phyloP scores from a whole-genome alignment of 352 stramenopile species.

The Globisporangium cylindrosporum region DNA sequence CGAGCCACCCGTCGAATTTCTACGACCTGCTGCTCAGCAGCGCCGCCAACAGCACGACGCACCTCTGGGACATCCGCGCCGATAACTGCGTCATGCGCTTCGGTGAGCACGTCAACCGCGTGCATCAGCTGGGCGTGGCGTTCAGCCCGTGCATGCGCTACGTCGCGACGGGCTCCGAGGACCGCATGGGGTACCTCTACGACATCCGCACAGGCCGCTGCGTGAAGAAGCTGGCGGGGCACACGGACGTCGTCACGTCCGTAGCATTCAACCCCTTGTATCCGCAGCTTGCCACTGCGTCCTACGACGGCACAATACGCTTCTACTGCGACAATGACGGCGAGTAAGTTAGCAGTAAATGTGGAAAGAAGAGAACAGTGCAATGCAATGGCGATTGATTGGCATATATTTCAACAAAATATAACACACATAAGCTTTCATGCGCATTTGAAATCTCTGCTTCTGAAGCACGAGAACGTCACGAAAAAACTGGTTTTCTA shows the following conservation, averaged over 20 bases:
- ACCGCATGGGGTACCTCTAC: constrained; percentile 80
- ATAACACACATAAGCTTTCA: constrained; percentile 36
- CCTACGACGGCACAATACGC: constrained; percentile 68
- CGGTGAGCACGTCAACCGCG: constrained; percentile 79
- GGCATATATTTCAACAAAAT: constrained; percentile 34
- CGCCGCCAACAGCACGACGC: constrained; percentile 59
- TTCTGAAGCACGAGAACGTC: constrained; percentile 17
- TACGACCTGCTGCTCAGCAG: constrained; percentile 85
- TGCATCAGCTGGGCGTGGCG: constrained; percentile 61
- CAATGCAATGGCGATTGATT: constrained; percentile 19
- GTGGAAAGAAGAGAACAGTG: not conserved
- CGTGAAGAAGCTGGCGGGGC: constrained; percentile 54
- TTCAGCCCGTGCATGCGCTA: constrained; percentile 92
- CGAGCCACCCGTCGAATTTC: constrained; percentile 69
- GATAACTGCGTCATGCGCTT: constrained; percentile 87
- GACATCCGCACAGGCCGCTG: constrained; percentile 74
- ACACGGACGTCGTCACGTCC: constrained; percentile 74
- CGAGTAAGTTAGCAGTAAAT: not conserved
- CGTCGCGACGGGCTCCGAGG: constrained; percentile 84
- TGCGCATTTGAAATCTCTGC: constrained; percentile 19
- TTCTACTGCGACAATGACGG: constrained; percentile 39
- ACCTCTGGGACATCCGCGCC: constrained; percentile 86
- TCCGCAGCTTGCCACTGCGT: constrained; percentile 78
- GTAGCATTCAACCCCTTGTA: constrained; percentile 80
- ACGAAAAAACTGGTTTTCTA: constrained; percentile 17